Evolutionary conservation across 2,329 filamentous ascomycete genomes (phyloP).

Genomic region (Drechmeria coniospora): DNA sequence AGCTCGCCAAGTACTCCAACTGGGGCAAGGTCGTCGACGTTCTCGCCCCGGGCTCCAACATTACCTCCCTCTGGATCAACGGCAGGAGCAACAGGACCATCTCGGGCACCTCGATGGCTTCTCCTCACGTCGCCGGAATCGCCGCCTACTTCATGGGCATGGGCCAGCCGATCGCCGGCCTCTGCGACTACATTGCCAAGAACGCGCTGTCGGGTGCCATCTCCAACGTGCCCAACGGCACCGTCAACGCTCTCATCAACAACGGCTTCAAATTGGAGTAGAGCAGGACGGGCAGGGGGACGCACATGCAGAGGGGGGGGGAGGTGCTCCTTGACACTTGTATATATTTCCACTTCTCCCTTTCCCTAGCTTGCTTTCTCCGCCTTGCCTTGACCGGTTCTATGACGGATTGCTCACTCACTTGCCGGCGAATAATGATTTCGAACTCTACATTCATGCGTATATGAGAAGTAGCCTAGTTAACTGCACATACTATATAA

Average conservation of each 20-base stretch:
- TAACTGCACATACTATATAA: no score
- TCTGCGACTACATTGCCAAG: conserved; percentile 29
- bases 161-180: conserved; percentile 24
- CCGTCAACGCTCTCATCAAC: conserved; percentile 37
- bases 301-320: no score
- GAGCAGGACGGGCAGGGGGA: no score
- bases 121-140: conserved; percentile 24
- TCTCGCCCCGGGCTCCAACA: conserved; percentile 29
- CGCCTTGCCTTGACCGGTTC: not conserved
- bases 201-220: conserved; percentile 26
- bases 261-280: no score
- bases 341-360: no score
- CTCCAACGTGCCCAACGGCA: conserved; percentile 24
- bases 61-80: conserved; percentile 29
- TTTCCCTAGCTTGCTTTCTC: no score
- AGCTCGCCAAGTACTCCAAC: conserved; percentile 32
- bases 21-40: conserved; percentile 30
- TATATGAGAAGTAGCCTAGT: no score
- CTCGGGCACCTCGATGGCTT: conserved; percentile 27
- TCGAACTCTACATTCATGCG: not conserved
- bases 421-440: no score
- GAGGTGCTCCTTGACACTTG: no score
- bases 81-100: conserved; percentile 22
- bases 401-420: not conserved
- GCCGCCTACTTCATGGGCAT: conserved; percentile 29